Base-by-base conservation (phyloP, 768 basidiomycete species). In the Boletus bicolor region DNA sequence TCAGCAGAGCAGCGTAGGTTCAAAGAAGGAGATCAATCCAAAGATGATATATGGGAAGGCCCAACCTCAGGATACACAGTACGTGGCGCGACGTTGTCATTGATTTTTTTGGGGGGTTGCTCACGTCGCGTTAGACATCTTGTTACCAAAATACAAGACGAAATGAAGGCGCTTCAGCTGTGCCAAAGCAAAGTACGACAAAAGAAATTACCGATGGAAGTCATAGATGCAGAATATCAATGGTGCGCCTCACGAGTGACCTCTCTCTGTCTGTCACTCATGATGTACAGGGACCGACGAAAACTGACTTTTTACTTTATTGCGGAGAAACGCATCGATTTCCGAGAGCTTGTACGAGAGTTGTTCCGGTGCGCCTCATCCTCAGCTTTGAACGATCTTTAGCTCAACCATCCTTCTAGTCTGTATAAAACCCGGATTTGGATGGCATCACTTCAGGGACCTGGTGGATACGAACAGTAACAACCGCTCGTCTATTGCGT, bases 221-320 rank as follows among this genome's bases (percentile, higher is more conserved):
- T 99, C 55, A 86, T 97, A 47, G 96, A 98, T 72, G 96, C 95
- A 34, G 96, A 98, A 74, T 99, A 95, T 76, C 96, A 99, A 69
- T 98, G 94, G 94, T 94, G 54, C 30, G 88, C 75, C 6, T 26
- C 37, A 24, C 44, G 12, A 9, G 24, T 53, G 15, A 11, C 32
- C 11, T 42, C 4, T 52, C 42, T 7, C 48, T 32, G 36, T 53
- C 21, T 28, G 32, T 58, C 43, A 42, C 34, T 49, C 36, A 59
- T 12, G 49, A 26, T 1, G 14, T 48, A 21, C 63, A 94, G 93
- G 93, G 96, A 99, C 73, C 90, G 96, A 55, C 91, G 94, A 71
- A 98, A 98, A 76, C 75, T 99, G 58, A 98, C 96, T 0, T 98
- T 98, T 77, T 98, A 98, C 76, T 99, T 97, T 71, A 78, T 95